Evolutionary conservation across 345 rosid genomes (phyloP).

Genomic region (Gossypium longicalyx): DNA sequence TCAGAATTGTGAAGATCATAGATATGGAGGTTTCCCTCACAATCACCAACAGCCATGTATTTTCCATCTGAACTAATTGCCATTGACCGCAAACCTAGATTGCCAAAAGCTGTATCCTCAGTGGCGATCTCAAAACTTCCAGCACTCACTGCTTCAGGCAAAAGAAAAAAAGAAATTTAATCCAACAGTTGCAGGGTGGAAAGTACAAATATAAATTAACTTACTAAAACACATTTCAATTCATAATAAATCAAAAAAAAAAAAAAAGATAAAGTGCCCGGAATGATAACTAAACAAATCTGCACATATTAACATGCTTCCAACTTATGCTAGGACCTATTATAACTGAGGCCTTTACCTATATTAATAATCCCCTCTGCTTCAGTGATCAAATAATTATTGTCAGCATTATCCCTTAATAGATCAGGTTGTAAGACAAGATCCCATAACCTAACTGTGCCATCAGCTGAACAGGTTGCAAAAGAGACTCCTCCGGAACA

Average conservation of each 20-base stretch:
- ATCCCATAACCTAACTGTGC: slow-evolving; percentile 82
- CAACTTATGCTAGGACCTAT: neutral
- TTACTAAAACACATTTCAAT: neutral
- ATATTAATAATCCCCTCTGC: slow-evolving; percentile 35
- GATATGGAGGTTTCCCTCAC: slow-evolving; percentile 78
- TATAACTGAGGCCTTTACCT: slow-evolving; percentile 34
- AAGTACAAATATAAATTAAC: neutral
- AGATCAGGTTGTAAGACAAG: slow-evolving; percentile 45
- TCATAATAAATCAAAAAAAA: neutral
- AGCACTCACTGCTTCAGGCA: slow-evolving; percentile 44
- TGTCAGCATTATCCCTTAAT: slow-evolving; percentile 28
- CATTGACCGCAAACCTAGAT: slow-evolving; percentile 62
- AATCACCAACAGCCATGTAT: slow-evolving; percentile 80
- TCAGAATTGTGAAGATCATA: slow-evolving; percentile 61
- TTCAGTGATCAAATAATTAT: slow-evolving; percentile 25
- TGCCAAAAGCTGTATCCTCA: slow-evolving; percentile 42
- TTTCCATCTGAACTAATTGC: slow-evolving; percentile 74
- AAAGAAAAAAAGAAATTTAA: slow-evolving; percentile 1
- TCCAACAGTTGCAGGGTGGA: neutral
- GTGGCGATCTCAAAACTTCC: slow-evolving; percentile 68
- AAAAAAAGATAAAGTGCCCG: neutral
- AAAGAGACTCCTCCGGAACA: slow-evolving; percentile 79
- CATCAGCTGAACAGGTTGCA: slow-evolving; percentile 84
- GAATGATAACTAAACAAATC: neutral
- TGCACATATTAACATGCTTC: neutral